These are phyloP conservation scores for Paramecium sonneborni DNA, from an alignment of 73 alveolate genomes.

Conservation along the genomic window DNA sequence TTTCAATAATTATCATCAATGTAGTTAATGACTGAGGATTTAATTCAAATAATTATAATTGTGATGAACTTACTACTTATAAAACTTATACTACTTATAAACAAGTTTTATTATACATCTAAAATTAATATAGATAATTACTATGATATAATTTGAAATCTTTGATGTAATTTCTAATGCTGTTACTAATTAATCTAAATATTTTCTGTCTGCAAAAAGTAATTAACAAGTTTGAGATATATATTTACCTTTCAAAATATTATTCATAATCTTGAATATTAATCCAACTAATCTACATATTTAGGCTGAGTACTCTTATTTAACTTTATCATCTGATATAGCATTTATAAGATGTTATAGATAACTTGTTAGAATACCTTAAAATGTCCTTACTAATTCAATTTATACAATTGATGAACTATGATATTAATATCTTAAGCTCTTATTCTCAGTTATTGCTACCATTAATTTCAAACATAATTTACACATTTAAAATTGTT, in stretches of 20 bases:
- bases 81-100: background rate
- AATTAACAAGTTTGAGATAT: conserved; percentile 14
- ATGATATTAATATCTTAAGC: background rate
- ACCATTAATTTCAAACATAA: conserved; percentile 9
- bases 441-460: background rate
- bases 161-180: background rate
- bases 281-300: conserved; percentile 11
- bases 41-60: background rate
- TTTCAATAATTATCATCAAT: background rate
- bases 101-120: background rate
- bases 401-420: conserved; percentile 25
- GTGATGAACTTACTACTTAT: background rate
- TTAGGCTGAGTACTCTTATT: background rate
- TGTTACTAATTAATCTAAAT: background rate
- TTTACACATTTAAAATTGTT: background rate
- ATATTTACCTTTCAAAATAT: background rate
- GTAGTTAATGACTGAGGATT: background rate
- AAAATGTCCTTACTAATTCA: background rate
- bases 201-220: background rate
- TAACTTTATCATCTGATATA: background rate
- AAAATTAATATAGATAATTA: too few species aligned
- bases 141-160: background rate
- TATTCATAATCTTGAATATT: background rate
- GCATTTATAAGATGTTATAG: background rate
- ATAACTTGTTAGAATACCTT: background rate